Evolutionary conservation across 2,329 filamentous ascomycete genomes (phyloP).

Genomic region (Talaromyces sp.): DNA sequence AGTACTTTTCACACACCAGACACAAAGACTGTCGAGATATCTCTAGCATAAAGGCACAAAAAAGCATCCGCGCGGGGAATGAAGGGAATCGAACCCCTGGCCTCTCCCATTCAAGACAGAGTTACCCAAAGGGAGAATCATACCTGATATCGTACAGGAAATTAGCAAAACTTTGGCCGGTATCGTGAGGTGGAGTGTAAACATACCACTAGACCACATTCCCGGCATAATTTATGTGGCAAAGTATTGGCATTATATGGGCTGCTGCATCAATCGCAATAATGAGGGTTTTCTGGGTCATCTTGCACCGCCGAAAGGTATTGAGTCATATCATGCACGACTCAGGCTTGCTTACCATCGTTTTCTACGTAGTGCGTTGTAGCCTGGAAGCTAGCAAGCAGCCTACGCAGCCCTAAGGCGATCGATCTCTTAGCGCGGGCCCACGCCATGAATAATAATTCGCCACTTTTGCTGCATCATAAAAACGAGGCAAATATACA

Average conservation of each 20-base stretch:
- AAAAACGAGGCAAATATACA: not conserved
- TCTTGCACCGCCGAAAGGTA: not conserved
- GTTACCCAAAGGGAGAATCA: not conserved
- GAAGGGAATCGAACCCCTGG: not conserved
- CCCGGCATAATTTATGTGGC: not conserved
- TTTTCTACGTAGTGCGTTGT: not conserved
- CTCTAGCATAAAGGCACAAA: not conserved
- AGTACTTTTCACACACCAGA: not conserved
- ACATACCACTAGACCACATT: not conserved
- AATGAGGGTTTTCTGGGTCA: not conserved
- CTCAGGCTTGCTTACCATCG: not conserved
- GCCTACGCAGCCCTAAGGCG: not conserved
- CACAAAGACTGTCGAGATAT: not conserved
- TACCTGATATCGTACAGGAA: not conserved
- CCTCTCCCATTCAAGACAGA: not conserved
- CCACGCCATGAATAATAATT: not conserved
- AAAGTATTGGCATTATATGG: not conserved
- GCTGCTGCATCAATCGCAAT: not conserved
- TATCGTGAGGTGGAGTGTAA: too few species aligned
- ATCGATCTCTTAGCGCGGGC: not conserved
- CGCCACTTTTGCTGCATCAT: not conserved
- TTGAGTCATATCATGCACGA: not conserved
- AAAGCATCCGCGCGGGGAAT: not conserved
- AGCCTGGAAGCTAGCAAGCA: not conserved
- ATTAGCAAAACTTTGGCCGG: too few species aligned